phyloP scores from a whole-genome alignment of 169 alveolate genomes.

The Perkinsus marinus region DNA sequence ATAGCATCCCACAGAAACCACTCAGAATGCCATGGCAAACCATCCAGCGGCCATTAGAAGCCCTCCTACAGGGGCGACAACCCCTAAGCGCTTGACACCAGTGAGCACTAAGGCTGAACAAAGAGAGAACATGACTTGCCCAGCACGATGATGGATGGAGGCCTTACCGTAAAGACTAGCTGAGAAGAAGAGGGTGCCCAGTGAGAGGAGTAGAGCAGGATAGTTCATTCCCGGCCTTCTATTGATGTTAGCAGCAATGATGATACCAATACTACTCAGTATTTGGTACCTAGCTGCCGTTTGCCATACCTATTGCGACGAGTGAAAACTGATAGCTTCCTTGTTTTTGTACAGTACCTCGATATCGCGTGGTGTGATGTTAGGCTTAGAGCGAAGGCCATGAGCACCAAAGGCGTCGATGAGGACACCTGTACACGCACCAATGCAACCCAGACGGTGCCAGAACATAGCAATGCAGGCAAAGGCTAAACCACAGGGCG shows the following conservation, averaged over 20 bases:
- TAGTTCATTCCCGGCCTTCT: background rate
- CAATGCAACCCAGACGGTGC: background rate
- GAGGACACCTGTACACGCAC: background rate
- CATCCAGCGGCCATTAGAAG: background rate
- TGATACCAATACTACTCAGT: background rate
- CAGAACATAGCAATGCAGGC: background rate
- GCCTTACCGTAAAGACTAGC: background rate
- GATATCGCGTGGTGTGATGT: background rate
- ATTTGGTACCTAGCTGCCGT: background rate
- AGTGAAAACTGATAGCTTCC: too few relatives aligned
- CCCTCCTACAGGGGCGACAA: background rate
- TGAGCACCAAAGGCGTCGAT: background rate
- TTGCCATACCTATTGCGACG: background rate
- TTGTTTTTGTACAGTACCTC: background rate
- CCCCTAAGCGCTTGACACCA: background rate
- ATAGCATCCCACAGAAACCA: background rate
- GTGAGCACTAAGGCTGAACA: background rate
- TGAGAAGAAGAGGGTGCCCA: background rate
- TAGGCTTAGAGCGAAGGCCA: background rate
- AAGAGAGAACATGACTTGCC: background rate
- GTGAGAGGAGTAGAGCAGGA: background rate
- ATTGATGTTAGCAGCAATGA: background rate
- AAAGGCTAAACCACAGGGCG: background rate
- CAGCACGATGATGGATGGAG: background rate
- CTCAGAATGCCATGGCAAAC: background rate